Base-by-base conservation (phyloP, 306 rosid genomes). In the Heteromeles arbutifolia region DNA sequence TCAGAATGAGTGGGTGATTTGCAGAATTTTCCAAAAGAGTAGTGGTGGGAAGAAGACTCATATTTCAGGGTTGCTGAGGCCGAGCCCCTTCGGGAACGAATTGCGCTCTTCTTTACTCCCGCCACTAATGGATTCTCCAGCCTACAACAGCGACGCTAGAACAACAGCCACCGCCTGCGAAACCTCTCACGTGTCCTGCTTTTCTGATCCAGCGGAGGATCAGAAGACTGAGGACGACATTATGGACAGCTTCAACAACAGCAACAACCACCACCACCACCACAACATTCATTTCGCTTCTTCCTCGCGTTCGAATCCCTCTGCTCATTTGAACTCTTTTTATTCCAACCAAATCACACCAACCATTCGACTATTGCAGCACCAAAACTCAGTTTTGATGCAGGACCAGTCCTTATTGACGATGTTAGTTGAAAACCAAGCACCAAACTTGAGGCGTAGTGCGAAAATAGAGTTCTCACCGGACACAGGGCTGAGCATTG, bases 1-100 rank as follows among this genome's bases (percentile, higher is more conserved):
- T 73, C 96, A 94, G 98, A 86, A 83, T 54, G 97, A 92, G 44
- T 92, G 97, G 98, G 90, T 90, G 48, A 72, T 95, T n/a, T 86
- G 90, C 87, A 85, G 98, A 77, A 81, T 89, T 39, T 89, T 87
- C 62, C 75, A 86, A 50, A 95, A 95, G 79, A 72, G 68, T 4
- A 73, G 75, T 1, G 73, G 64, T 54, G 93, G 79, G 22, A 88
- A 82, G 81, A 91, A 84, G 74, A 31, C 79, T n/a, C 81, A 85
- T 26, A 75, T 79, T 31, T 69, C 85, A 22, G 93, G 81, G 75
- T 64, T 88, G 83, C 74, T 59, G 77, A 77, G 76, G 65, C 31
- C 78, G 59, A 76, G 59, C 72, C 64, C 89, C 43, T 72, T 15
- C 62, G 88, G 50, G 11, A 81, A 72, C 52, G 80, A 78, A 25